phyloP scores from a whole-genome alignment of 768 basidiomycete species.

The Mrakia frigida region DNA sequence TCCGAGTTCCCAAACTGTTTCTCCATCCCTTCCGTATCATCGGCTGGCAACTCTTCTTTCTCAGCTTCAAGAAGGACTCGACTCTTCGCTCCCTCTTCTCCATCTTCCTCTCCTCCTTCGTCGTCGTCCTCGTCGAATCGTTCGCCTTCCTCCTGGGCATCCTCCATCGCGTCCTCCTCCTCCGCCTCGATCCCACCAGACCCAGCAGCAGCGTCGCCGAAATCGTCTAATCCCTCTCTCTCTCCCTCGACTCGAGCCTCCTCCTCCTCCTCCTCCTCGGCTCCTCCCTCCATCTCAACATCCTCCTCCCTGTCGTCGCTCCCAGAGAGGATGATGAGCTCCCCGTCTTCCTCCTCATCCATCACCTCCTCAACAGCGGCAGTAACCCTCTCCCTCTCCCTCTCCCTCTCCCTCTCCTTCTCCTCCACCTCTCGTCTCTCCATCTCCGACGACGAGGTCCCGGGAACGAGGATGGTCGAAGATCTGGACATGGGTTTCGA shows the following conservation, averaged over 20 bases:
- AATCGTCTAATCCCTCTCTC: too few relatives aligned
- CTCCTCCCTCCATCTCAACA: not conserved
- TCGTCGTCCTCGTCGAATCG: not conserved
- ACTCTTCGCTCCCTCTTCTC: not conserved
- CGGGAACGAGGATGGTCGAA: too few relatives aligned
- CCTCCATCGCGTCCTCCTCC: not conserved
- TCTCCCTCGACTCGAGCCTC: too few relatives aligned
- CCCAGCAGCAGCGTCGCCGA: too few relatives aligned
- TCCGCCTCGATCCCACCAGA: not conserved
- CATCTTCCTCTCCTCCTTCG: not conserved
- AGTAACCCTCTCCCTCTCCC: too few relatives aligned
- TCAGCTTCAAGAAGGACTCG: not conserved
- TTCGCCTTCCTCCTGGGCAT: not conserved
- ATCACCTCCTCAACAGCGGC: not conserved
- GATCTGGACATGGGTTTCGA: too few relatives aligned
- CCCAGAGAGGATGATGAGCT: too few relatives aligned
- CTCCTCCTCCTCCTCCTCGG: not conserved
- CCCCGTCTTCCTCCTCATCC: too few relatives aligned
- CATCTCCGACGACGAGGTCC: too few relatives aligned
- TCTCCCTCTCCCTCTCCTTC: too few relatives aligned
- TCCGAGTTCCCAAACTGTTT: constrained; percentile 15
- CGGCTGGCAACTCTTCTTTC: not conserved
- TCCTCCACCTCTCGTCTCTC: too few relatives aligned
- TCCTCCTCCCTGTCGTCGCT: not conserved
- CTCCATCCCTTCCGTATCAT: constrained; percentile 5